These are phyloP conservation scores for Raddia distichophylla DNA, from an alignment of 176 grass and related monocot species.

Conservation along the genomic window DNA sequence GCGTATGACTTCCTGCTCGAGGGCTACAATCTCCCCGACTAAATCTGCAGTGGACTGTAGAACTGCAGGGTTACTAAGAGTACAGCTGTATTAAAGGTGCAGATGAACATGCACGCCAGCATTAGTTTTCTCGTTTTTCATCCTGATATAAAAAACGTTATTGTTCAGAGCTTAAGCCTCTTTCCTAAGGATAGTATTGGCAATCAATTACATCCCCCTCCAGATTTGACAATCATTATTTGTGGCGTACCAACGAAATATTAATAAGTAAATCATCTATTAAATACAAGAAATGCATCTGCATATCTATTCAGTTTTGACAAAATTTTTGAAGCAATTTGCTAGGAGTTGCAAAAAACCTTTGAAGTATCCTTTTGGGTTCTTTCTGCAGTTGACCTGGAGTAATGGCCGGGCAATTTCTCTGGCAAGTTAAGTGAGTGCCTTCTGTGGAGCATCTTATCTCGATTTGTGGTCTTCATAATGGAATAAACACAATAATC, in stretches of 20 bases:
- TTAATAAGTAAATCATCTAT: neutral
- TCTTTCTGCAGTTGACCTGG: constrained; percentile 39
- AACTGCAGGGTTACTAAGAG: constrained; percentile 48
- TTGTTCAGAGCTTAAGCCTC: neutral
- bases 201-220: neutral
- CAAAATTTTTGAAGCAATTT: neutral
- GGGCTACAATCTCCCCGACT: constrained; percentile 77
- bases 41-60: constrained; percentile 72
- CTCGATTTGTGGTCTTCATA: constrained; percentile 43
- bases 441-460: constrained; percentile 51
- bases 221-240: neutral
- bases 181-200: neutral
- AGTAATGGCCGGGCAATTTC: constrained; percentile 15
- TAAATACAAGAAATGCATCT: neutral
- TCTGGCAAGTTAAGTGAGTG: constrained; percentile 61
- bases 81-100: neutral
- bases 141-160: neutral
- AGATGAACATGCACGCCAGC: neutral
- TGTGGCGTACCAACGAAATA: neutral
- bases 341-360: constrained; percentile 33
- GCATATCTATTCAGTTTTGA: neutral
- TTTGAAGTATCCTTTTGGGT: constrained; percentile 47
- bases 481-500: neutral
- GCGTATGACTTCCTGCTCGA: constrained; percentile 81
- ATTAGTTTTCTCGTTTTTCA: constrained; percentile 12